Percentiles rank a stretch among this genome's conserved stretches.
phyloP scores from a whole-genome alignment of 2,329 filamentous ascomycete genomes.

The Sporothrix phasma region DNA sequence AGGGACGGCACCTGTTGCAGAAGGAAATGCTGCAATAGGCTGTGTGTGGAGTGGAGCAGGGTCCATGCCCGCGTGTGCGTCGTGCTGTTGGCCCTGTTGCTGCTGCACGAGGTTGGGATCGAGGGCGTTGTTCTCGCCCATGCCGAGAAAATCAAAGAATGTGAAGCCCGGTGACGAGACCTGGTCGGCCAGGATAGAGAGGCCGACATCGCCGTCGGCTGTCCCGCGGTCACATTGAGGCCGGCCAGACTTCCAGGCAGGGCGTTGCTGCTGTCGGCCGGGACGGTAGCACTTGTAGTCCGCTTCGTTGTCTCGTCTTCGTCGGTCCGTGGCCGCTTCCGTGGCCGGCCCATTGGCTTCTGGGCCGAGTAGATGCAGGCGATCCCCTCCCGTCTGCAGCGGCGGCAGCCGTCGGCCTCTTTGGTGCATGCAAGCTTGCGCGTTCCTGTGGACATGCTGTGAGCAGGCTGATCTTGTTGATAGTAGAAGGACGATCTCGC shows the following conservation, averaged over 20 bases:
- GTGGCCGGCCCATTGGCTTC: slow-evolving; percentile 56
- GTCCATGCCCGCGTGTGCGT: neutral
- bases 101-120: neutral
- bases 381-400: slow-evolving; percentile 48
- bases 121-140: neutral
- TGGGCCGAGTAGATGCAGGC: slow-evolving; percentile 52
- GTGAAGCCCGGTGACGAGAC: slow-evolving; percentile 20
- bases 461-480: too few relatives aligned
- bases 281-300: neutral
- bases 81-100: neutral
- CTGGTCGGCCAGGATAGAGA: neutral
- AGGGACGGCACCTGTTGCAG: neutral
- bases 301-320: neutral
- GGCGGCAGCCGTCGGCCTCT: slow-evolving; percentile 47
- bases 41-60: neutral
- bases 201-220: neutral
- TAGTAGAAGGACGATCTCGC: too few relatives aligned
- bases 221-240: neutral
- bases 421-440: slow-evolving; percentile 58
- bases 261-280: neutral
- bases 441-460: slow-evolving; percentile 34
- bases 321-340: slow-evolving; percentile 36
- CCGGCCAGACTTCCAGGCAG: neutral
- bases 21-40: neutral
- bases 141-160: slow-evolving; percentile 26